Evolutionary conservation across 2,329 filamentous ascomycete genomes (phyloP).

Genomic region (Fusarium dimerum): DNA sequence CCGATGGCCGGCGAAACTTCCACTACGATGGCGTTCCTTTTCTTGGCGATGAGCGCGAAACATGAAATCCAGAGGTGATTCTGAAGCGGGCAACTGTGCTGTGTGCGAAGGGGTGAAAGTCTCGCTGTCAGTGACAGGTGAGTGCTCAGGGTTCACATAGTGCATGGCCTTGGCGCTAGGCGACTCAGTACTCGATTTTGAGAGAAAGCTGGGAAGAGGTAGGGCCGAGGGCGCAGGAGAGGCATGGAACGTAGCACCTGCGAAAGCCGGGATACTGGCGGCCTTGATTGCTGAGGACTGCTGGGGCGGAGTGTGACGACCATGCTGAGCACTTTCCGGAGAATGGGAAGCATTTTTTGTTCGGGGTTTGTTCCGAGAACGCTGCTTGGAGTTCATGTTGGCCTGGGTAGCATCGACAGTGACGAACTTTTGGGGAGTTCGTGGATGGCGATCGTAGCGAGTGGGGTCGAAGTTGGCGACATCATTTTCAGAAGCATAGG

Average conservation of each 20-base stretch:
- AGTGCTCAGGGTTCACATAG: conserved; percentile 42
- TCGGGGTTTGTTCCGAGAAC: conserved; percentile 35
- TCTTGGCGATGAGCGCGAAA: conserved; percentile 86
- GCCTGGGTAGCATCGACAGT: conserved; percentile 33
- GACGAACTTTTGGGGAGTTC: conserved; percentile 50
- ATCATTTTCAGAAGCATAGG: conserved; percentile 63
- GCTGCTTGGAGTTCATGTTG: conserved; percentile 32
- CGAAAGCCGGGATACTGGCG: conserved; percentile 66
- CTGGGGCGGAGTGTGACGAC: conserved; percentile 44
- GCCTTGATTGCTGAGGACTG: conserved; percentile 47
- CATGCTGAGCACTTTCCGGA: conserved; percentile 42
- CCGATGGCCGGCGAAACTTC: conserved; percentile 50
- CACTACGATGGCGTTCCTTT: conserved; percentile 61
- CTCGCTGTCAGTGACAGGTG: conserved; percentile 55
- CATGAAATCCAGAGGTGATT: conserved; percentile 85
- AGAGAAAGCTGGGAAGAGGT: conserved; percentile 84
- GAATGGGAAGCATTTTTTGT: conserved; percentile 38
- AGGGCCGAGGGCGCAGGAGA: conserved; percentile 89
- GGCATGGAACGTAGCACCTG: conserved; percentile 91
- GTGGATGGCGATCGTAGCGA: conserved; percentile 37
- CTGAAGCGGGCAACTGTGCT: conserved; percentile 41
- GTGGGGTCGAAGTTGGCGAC: conserved; percentile 32
- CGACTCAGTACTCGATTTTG: conserved; percentile 72
- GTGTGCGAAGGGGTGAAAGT: conserved; percentile 47
- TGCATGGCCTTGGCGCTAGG: conserved; percentile 42